Conservation (phyloP, 306 rosid species). For the Sechiopsis laciniata region DNA sequence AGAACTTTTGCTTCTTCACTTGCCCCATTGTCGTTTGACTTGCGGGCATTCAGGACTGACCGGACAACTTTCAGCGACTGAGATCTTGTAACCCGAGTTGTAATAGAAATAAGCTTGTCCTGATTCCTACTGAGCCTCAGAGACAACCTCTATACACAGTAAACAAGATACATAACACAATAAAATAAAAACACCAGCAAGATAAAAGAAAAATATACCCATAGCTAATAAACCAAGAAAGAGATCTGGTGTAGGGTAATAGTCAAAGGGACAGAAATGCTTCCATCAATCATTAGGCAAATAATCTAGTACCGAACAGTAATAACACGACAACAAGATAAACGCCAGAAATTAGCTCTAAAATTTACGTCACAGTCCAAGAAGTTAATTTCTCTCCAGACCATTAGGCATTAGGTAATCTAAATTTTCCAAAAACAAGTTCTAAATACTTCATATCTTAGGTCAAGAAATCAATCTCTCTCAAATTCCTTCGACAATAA, state of each 20-base stretch:
- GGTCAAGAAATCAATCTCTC: neutral
- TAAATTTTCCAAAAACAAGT: neutral
- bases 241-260: too few relatives aligned
- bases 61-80: conserved; percentile 32
- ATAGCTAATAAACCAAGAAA: too few relatives aligned
- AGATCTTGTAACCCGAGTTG: conserved; percentile 26
- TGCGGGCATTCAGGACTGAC: conserved; percentile 40
- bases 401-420: neutral
- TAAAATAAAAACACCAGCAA: neutral
- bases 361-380: too few relatives aligned
- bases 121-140: conserved; percentile 34
- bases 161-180: too few relatives aligned
- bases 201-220: neutral
- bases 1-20: conserved; percentile 71
- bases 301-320: too few relatives aligned
- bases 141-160: conserved; percentile 48
- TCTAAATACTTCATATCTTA: neutral
- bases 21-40: conserved; percentile 45
- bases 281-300: too few relatives aligned
- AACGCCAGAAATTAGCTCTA: too few relatives aligned
- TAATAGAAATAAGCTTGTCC: conserved; percentile 27
- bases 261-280: too few relatives aligned
- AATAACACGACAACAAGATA: too few relatives aligned
- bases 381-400: neutral
- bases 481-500: neutral